A percentile compares a stretch with the other conserved stretches of the same genome.
Conservation (phyloP, 2,329 filamentous ascomycete species). For the Epichloe festucae region DNA sequence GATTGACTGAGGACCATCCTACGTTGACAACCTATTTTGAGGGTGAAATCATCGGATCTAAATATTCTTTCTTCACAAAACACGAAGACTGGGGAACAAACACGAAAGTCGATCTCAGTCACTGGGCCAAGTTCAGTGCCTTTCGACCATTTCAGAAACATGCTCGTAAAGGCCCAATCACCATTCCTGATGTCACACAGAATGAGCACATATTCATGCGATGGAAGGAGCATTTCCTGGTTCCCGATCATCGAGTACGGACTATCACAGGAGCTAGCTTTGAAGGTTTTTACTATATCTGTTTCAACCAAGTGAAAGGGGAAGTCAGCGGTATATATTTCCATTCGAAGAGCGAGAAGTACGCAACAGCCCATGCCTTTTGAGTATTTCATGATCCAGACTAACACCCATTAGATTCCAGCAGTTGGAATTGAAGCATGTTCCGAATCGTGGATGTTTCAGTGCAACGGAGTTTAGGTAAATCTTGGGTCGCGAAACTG, state of each 20-base stretch:
- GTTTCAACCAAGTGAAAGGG: conserved; percentile 85
- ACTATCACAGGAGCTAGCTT: conserved; percentile 93
- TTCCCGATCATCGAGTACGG: conserved; percentile 83
- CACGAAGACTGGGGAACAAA: conserved; percentile 86
- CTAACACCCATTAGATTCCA: conserved; percentile 53
- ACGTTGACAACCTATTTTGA: conserved; percentile 98
- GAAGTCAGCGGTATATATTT: conserved; percentile 92
- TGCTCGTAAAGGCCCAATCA: conserved; percentile 40
- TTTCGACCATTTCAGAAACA: conserved; percentile 62
- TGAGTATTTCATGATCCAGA: not conserved
- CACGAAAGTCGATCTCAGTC: conserved; percentile 80
- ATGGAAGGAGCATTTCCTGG: conserved; percentile 97
- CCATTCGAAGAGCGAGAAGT: conserved; percentile 97
- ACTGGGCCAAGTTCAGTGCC: conserved; percentile 83
- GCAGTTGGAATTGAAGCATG: conserved; percentile 80
- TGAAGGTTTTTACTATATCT: conserved; percentile 98
- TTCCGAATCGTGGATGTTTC: conserved; percentile 72
- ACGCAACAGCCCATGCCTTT: conserved; percentile 24
- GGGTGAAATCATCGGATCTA: conserved; percentile 90
- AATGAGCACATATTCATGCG: conserved; percentile 93
- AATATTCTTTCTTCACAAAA: conserved; percentile 85
- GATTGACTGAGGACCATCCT: conserved; percentile 86
- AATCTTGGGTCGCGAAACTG: conserved; percentile 4
- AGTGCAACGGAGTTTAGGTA: conserved; percentile 69
- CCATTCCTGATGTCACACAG: conserved; percentile 59